phyloP scores from a whole-genome alignment of 805 yeast species.

The Pichia eremophila region DNA sequence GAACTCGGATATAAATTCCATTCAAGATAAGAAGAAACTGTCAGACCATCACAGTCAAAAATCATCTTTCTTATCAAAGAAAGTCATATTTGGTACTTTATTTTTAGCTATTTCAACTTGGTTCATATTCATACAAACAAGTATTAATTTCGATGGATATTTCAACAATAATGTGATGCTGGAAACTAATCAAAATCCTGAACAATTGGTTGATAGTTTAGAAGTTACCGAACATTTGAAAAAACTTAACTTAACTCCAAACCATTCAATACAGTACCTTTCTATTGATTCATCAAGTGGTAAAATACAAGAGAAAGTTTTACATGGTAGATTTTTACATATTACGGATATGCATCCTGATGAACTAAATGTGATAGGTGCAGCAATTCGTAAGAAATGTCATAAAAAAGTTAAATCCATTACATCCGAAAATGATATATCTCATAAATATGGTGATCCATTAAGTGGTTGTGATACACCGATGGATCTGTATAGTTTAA shows the following conservation, averaged over 20 bases:
- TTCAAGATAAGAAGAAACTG: too few relatives aligned
- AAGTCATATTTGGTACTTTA: too few relatives aligned
- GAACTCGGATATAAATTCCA: too few relatives aligned
- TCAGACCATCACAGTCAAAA: too few relatives aligned
- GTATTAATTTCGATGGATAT: too few relatives aligned
- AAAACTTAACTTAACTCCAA: constrained; percentile 32
- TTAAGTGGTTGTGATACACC: constrained; percentile 74
- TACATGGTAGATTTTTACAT: constrained; percentile 78
- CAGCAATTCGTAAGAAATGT: constrained; percentile 42
- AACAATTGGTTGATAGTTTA: constrained; percentile 5
- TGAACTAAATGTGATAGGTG: constrained; percentile 47
- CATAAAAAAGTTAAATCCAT: constrained; percentile 37
- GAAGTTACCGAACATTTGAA: constrained; percentile 23
- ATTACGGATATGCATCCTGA: constrained; percentile 86
- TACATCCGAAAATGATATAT: constrained; percentile 30
- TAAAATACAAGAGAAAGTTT: constrained; percentile 9
- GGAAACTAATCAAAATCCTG: neutral
- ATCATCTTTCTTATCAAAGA: too few relatives aligned
- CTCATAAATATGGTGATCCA: constrained; percentile 69
- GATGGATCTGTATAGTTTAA: constrained; percentile 45
- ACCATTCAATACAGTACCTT: constrained; percentile 25
- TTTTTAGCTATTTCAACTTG: too few relatives aligned
- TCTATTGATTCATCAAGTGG: neutral
- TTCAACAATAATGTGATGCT: too few relatives aligned
- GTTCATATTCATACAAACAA: too few relatives aligned